Evolutionary conservation across 345 rosid genomes (phyloP).

Genomic region (Bruguiera gymnorhiza): DNA sequence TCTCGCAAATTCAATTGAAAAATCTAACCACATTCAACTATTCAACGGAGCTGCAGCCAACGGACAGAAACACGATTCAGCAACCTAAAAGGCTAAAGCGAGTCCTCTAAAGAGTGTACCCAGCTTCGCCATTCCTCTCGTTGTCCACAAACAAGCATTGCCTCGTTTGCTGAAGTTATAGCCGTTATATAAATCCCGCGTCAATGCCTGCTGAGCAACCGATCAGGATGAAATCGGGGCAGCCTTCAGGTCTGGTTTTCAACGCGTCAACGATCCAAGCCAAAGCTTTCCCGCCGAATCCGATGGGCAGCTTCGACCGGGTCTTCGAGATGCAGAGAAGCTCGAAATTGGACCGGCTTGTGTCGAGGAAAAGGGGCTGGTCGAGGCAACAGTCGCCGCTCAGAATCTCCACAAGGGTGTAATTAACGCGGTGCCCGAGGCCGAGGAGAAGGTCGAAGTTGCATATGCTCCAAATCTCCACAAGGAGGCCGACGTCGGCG

Average conservation of each 20-base stretch:
- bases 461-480: constrained; percentile 8
- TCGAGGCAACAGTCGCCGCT: constrained; percentile 94
- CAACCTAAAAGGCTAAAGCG: not conserved
- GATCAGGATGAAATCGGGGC: constrained; percentile 75
- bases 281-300: constrained; percentile 85
- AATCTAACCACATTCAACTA: not conserved
- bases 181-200: constrained; percentile 90
- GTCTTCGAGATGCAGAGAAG: constrained; percentile 90
- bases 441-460: constrained; percentile 93
- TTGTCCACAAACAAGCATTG: constrained; percentile 49
- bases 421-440: constrained; percentile 85
- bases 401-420: constrained; percentile 83
- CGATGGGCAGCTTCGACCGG: constrained; percentile 79
- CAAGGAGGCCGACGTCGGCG: constrained; percentile 80
- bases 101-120: constrained; percentile 24
- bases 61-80: not conserved
- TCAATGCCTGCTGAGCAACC: constrained; percentile 98
- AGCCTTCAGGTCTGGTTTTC: constrained; percentile 69
- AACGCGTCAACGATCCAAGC: constrained; percentile 86
- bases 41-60: not conserved
- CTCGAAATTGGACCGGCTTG: constrained; percentile 91
- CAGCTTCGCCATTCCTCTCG: not conserved
- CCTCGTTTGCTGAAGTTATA: constrained; percentile 89
- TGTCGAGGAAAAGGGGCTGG: constrained; percentile 87
- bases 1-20: not conserved